Evolutionary conservation across 257 asterid species (phyloP), one percentile per base, ranked within the genome.

Genomic region (Linderniella brevidens): DNA sequence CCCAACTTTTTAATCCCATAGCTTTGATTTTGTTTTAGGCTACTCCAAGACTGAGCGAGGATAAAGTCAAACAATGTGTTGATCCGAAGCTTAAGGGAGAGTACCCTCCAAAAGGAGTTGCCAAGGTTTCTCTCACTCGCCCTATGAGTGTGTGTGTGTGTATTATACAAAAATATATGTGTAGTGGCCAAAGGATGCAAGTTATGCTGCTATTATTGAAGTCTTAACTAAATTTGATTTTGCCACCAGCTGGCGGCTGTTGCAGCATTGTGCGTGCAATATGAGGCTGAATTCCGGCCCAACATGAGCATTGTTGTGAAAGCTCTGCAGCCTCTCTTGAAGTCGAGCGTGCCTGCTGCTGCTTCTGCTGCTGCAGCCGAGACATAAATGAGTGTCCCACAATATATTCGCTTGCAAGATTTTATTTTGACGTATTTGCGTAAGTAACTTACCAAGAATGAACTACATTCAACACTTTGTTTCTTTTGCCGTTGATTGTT

Each of bases 251-350:
- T 82, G 58, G 94, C 94, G 40, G 94, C 94, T 2, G 94, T 82
- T 46, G 94, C 94, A 55, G 94, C 94, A 56, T 62, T 82, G 50
- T 82, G 94, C 35, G 94, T 82, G 62, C 94, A 82, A 69, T 82
- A 82, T 41, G 94, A 82, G 63, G 69, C 92, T 8, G 94, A 82
- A 67, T 82, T 82, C 55, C 83, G 94, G 52, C 94, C 94, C 14
- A 82, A 82, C 51, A 82, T 82, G 94, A 82, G 94, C 74, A 79
- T 82, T 40, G 94, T 82, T 19, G 94, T 82, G 11, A 82, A 82
- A 82, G 94, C 94, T 54, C 65, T 82, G 52, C 94, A 79, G 69
- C 92, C 94, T 41, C 73, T 82, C 13, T 49, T 79, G 74, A 82
- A 66, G 70, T 59, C 94, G 4, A 51, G 69, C 15, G 80, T 42